Evolutionary conservation across 208 protist genomes (phyloP), one percentile per base, ranked within the genome.

Genomic region (Tritrichomonas foetus): DNA sequence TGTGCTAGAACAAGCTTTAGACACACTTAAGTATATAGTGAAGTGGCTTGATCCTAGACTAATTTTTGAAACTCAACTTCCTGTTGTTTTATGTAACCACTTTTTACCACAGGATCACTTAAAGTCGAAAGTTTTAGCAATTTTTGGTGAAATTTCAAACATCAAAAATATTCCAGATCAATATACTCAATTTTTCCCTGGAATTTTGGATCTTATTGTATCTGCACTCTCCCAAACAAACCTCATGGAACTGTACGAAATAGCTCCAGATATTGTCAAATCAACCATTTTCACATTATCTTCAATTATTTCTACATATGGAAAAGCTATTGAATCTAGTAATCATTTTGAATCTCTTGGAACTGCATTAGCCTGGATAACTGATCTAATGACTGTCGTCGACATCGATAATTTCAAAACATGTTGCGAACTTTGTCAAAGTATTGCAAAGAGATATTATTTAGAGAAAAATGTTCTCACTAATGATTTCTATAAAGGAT

Each of bases 111-210:
- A 61, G 11, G 47, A 41, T 13, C 22, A 25, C 0, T 89, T 41
- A 20, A 41, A 89, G 36, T 25, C 20, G 39, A 9, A 50, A 14
- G 47, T 89, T 39, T 61, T 89, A 39, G 30, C 78, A 89, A 61
- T 89, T 89, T n/a, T 89, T n/a, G 78, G 47, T 39, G 78, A 89
- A 89, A 33, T 89, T 39, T 41, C 78, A 89, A 39, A 25, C 8
- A 61, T 41, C 13, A 8, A 8, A 22, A 47, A 89, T 2, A 33
- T 49, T 16, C 44, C 78, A 57, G 22, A 89, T 20, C 41, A 57
- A 39, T 44, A 89, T 36, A 33, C 13, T 1, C 0, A 20, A 53
- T 20, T 61, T 22, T 61, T 55, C 36, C 20, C 41, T 53, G 78
- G 20, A 0, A 89, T 89, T 61, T 49, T 49, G 33, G 16, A 25